Percentiles rank a stretch among this genome's conserved stretches.
Conservation (phyloP, 345 rosid genomes). For the Turnera subulata region DNA sequence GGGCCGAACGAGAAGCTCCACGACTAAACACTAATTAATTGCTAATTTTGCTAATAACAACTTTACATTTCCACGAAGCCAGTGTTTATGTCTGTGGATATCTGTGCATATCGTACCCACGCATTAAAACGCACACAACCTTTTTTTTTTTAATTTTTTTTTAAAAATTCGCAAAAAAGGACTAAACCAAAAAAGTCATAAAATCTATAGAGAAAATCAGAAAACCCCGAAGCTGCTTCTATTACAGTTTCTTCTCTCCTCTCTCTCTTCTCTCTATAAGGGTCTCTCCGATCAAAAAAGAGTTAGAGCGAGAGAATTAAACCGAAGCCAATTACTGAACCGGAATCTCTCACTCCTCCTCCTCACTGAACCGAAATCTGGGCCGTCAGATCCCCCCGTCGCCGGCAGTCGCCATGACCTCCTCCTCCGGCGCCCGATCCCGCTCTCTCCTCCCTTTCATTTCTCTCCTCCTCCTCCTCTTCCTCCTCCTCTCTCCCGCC, state of each 20-base stretch:
- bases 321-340: background rate
- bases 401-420: conserved; percentile 54
- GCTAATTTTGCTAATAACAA: too few species aligned
- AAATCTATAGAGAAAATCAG: too few species aligned
- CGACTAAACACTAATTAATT: too few species aligned
- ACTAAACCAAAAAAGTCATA: too few species aligned
- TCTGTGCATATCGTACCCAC: too few species aligned
- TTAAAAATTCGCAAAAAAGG: too few species aligned
- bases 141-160: too few species aligned
- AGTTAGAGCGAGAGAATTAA: background rate
- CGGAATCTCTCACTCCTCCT: background rate
- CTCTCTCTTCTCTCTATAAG: background rate
- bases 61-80: too few species aligned
- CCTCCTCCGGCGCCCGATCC: conserved; percentile 29
- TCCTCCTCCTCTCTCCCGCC: conserved; percentile 37
- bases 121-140: too few species aligned
- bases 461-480: conserved; percentile 19
- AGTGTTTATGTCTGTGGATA: too few species aligned
- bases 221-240: too few species aligned
- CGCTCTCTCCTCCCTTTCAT: conserved; percentile 21
- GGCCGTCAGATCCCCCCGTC: conserved; percentile 44
- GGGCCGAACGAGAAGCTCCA: too few species aligned
- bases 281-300: background rate
- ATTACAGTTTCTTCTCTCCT: background rate
- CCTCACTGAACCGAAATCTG: conserved; percentile 7